Percentiles rank a stretch among this genome's conserved stretches.
These are phyloP conservation scores for Biscogniauxia marginata DNA, from an alignment of 2,329 filamentous ascomycete genomes.

Conservation along the genomic window DNA sequence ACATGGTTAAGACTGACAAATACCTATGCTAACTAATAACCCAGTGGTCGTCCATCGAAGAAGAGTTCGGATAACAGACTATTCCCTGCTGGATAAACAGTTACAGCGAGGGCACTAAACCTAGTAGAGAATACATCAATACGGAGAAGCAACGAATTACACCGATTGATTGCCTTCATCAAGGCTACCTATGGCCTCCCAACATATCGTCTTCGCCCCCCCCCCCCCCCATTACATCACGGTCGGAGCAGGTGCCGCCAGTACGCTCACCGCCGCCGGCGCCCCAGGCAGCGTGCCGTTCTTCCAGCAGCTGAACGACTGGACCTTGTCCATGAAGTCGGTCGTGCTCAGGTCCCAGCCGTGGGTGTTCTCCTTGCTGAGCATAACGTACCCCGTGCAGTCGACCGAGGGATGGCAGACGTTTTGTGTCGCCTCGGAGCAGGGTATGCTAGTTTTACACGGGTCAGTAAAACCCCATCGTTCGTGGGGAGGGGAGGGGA, in stretches of 20 bases:
- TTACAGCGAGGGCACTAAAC: too few species aligned
- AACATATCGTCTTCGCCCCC: too few species aligned
- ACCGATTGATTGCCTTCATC: too few species aligned
- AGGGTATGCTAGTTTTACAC: not conserved
- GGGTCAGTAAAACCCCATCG: not conserved
- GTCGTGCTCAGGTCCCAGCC: conserved; percentile 1
- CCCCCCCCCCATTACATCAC: not conserved
- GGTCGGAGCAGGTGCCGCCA: not conserved
- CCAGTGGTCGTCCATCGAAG: too few species aligned
- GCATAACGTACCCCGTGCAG: conserved; percentile 1
- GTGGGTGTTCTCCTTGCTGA: not conserved
- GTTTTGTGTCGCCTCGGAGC: not conserved
- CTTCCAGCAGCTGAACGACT: conserved; percentile 2
- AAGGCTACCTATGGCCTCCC: too few species aligned
- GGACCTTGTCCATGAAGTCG: not conserved
- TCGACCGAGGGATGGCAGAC: not conserved
- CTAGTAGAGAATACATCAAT: too few species aligned
- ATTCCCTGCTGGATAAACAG: too few species aligned
- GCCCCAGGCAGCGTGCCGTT: conserved; percentile 1
- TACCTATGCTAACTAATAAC: too few species aligned
- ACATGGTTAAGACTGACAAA: too few species aligned
- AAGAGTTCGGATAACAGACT: too few species aligned
- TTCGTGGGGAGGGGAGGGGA: not conserved
- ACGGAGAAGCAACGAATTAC: too few species aligned
- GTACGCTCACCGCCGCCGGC: not conserved